phyloP scores from a whole-genome alignment of 805 yeast genomes.

The Ogataea thermomethanolica region DNA sequence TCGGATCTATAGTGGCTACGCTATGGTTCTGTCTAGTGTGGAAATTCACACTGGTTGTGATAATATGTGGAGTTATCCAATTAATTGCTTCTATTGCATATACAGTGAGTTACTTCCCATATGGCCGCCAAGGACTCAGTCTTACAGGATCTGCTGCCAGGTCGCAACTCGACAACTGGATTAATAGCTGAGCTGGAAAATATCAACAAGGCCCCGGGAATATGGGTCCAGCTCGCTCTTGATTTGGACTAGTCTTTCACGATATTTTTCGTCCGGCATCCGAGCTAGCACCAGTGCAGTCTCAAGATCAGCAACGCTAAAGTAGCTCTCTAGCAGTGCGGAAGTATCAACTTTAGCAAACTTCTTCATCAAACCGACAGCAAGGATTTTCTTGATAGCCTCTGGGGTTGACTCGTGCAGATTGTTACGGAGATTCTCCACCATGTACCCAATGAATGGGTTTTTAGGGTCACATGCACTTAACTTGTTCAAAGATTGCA shows the following conservation, averaged over 20 bases:
- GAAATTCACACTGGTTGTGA: slow-evolving; percentile 64
- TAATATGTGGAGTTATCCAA: slow-evolving; percentile 67
- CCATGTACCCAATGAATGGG: slow-evolving; percentile 22
- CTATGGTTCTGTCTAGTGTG: slow-evolving; percentile 64
- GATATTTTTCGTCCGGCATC: slow-evolving; percentile 4
- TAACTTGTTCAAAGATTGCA: slow-evolving; percentile 40
- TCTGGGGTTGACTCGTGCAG: slow-evolving; percentile 14
- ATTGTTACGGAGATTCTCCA: slow-evolving; percentile 13
- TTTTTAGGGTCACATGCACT: slow-evolving; percentile 14
- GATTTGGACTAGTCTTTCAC: slow-evolving; percentile 13
- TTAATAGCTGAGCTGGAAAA: slow-evolving; percentile 16
- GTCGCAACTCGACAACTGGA: slow-evolving; percentile 30
- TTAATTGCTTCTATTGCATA: slow-evolving; percentile 80
- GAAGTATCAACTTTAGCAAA: slow-evolving; percentile 19
- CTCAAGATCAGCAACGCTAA: slow-evolving; percentile 11
- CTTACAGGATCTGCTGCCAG: slow-evolving; percentile 52
- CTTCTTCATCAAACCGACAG: slow-evolving; percentile 21
- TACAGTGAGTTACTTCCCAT: slow-evolving; percentile 85
- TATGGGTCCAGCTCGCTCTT: slow-evolving; percentile 4
- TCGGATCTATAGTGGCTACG: slow-evolving; percentile 70
- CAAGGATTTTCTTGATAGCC: slow-evolving; percentile 26
- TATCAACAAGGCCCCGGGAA: slow-evolving; percentile 5
- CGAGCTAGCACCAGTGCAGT: slow-evolving; percentile 21
- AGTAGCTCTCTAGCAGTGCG: slow-evolving; percentile 15
- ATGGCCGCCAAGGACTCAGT: slow-evolving; percentile 71